Conservation (phyloP, 192 early-diverging fungal species). For the Diversispora eburnea region DNA sequence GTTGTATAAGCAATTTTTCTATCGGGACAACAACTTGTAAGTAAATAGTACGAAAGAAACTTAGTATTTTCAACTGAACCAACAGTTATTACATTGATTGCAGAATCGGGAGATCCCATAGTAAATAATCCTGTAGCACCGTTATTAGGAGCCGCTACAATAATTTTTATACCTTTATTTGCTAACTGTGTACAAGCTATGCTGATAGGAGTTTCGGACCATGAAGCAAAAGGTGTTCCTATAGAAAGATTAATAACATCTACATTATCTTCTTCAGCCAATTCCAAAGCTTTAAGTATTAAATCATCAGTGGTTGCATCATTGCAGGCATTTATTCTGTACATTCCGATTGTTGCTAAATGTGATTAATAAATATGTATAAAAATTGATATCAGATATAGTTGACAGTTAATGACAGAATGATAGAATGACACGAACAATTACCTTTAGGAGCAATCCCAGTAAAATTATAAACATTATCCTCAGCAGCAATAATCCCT, state of each 20-base stretch:
- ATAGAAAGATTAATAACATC: constrained; percentile 85
- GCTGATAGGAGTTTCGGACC: constrained; percentile 58
- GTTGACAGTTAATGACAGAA: not conserved
- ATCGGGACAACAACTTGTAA: constrained; percentile 16
- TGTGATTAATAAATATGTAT: too few species aligned
- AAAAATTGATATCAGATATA: not conserved
- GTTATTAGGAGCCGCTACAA: constrained; percentile 64
- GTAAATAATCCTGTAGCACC: constrained; percentile 63
- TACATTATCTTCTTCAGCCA: constrained; percentile 64
- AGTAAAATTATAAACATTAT: constrained; percentile 44
- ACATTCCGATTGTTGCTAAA: constrained; percentile 65
- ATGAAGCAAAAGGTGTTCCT: constrained; percentile 58
- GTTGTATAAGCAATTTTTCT: constrained; percentile 14
- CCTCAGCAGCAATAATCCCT: constrained; percentile 74
- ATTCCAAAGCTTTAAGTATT: constrained; percentile 72
- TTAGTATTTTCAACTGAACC: constrained; percentile 50
- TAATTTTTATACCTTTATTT: constrained; percentile 44
- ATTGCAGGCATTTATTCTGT: constrained; percentile 80
- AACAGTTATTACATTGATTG: constrained; percentile 52
- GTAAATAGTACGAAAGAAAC: constrained; percentile 36
- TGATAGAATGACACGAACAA: not conserved
- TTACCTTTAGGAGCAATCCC: constrained; percentile 82
- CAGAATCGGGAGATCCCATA: constrained; percentile 56
- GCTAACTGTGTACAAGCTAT: constrained; percentile 54
- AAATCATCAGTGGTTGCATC: constrained; percentile 65